Base-by-base conservation (phyloP, 495 filamentous ascomycete species). In the Filosporella fistucella region DNA sequence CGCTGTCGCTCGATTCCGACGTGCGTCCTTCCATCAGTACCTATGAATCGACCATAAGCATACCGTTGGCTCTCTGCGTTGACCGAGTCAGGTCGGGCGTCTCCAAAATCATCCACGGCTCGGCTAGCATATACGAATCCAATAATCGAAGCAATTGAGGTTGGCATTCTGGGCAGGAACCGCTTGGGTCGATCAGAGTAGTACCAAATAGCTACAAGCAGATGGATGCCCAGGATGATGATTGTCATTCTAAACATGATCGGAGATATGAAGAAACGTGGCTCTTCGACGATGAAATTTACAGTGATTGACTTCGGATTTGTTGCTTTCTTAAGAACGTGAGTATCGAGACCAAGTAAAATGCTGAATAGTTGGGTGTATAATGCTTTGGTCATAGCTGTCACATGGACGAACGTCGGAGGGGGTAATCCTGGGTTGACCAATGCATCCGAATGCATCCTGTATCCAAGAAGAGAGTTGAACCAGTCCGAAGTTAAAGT, bases 1-100 rank as follows among this genome's bases (percentile, higher is more conserved):
- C 63, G 56, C 30, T 60, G 46, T 29, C 57, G 59, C 49, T 76
- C 71, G 45, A 73, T 67, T 0, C 72, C 72, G 10, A 70, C 43
- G 49, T 72, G 67, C 0, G 57, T 57, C 28, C 58, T 61, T 1
- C 68, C 63, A 55, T 76, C 70, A 0, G 49, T 59, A 1, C 71
- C 72, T 8, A 72, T 45, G 37, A 61, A 73, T 7, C 55, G 52
- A 0, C 70, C 72, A 56, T 63, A 74, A 11, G 62, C 66, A 47
- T 69, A 72, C 2, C 48, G 59, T 8, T 45, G 25, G 11, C 44
- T 32, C 13, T 41, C 26, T 0, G 34, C 55, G 18, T 8, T 1
- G 7, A 0, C 43, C 49, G 26, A 42, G 6, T 29, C 22, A 21
- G n/a, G 9, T 6, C 29, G 13, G 17, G 11, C 7, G 3, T 17